phyloP scores from a whole-genome alignment of 1,284 basidiomycete genomes.

The Trichosporon coremiiforme region DNA sequence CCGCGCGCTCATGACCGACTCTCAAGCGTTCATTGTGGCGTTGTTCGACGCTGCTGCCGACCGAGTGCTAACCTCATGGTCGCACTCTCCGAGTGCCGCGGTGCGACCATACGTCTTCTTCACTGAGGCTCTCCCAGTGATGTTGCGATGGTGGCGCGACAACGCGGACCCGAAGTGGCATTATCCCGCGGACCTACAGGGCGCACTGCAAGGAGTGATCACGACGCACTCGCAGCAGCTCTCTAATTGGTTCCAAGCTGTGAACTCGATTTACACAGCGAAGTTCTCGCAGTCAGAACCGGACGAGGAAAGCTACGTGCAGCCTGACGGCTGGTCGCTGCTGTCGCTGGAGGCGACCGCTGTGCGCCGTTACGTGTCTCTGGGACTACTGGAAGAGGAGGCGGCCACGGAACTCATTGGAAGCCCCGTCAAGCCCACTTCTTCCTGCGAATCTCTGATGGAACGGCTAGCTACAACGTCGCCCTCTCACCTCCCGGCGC shows the following conservation, averaged over 20 bases:
- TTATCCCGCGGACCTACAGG: conserved; percentile 36
- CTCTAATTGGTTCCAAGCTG: conserved; percentile 19
- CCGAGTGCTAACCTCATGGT: conserved; percentile 13
- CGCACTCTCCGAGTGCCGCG: conserved; percentile 10
- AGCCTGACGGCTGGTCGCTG: conserved; percentile 48
- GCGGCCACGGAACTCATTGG: conserved; percentile 34
- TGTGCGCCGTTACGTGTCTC: conserved; percentile 36
- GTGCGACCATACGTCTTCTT: conserved; percentile 36
- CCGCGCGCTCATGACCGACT: conserved; percentile 25
- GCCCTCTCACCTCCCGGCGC: conserved; percentile 39
- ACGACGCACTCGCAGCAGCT: conserved; percentile 21
- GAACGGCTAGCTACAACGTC: conserved; percentile 37
- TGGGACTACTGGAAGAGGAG: conserved; percentile 36
- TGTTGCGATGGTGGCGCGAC: conserved; percentile 47
- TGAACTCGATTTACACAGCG: conserved; percentile 28
- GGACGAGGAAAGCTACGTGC: conserved; percentile 43
- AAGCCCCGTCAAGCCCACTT: conserved; percentile 28
- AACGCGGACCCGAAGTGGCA: conserved; percentile 37
- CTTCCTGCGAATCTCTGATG: conserved; percentile 36
- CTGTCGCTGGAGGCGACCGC: conserved; percentile 38
- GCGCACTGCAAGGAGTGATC: conserved; percentile 25
- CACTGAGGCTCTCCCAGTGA: conserved; percentile 38
- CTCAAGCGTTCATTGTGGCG: conserved; percentile 27
- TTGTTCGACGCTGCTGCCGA: conserved; percentile 24
- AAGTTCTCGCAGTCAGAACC: conserved; percentile 31